These are phyloP conservation scores for Wickerhamomyces hampshirensis DNA, from an alignment of 805 yeast genomes.

Conservation along the genomic window DNA sequence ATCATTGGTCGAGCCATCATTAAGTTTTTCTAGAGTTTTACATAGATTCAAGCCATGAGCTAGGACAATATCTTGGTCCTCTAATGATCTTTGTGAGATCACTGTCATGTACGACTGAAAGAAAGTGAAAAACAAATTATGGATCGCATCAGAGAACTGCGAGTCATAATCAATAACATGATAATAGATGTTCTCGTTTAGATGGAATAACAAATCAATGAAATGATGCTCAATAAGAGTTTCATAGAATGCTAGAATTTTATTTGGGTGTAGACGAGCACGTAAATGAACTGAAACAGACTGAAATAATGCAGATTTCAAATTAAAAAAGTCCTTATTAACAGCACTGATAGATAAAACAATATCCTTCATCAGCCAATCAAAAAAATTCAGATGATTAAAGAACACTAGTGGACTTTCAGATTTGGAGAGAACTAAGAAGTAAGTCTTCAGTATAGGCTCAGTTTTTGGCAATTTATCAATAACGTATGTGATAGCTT, in stretches of 20 bases:
- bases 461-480: conserved; percentile 7
- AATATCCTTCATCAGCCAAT: conserved; percentile 2
- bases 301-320: not conserved
- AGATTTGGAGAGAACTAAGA: conserved; percentile 7
- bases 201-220: not conserved
- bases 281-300: conserved; percentile 2
- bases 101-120: conserved; percentile 3
- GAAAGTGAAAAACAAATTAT: conserved; percentile 1
- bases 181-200: conserved; percentile 12
- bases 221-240: not conserved
- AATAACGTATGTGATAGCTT: conserved; percentile 11
- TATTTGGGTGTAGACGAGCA: conserved; percentile 1
- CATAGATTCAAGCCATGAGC: conserved; percentile 8
- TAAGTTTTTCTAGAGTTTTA: conserved; percentile 1
- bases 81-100: not conserved
- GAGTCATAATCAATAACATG: conserved; percentile 13
- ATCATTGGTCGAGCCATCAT: not conserved
- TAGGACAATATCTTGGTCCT: conserved; percentile 1
- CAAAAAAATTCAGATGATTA: not conserved
- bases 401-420: not conserved
- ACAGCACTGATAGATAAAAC: conserved; percentile 1
- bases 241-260: conserved; percentile 5
- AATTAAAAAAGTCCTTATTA: not conserved
- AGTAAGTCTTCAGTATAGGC: conserved; percentile 10
- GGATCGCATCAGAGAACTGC: conserved; percentile 1